Evolutionary conservation across 108 stramenopile species (phyloP).

Genomic region (Pseudonitzschia delicatissima): DNA sequence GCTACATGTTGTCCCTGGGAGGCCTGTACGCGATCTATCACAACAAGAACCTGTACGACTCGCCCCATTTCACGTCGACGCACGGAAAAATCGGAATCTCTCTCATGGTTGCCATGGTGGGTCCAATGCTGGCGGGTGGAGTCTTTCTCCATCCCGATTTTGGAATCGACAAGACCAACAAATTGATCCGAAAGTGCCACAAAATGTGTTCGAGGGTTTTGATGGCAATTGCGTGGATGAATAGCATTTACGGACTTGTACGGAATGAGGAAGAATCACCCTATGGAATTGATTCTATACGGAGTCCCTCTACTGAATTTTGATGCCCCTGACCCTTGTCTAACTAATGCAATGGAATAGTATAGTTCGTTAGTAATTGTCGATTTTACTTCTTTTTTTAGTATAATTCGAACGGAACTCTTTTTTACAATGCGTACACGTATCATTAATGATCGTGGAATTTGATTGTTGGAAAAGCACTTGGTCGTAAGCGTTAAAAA

Average conservation of each 20-base stretch:
- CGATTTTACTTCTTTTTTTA: too few species aligned
- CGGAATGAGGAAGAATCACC: constrained; percentile 46
- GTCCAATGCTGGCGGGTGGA: constrained; percentile 54
- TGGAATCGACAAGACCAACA: constrained; percentile 77
- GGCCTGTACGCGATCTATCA: constrained; percentile 74
- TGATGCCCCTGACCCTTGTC: constrained; percentile 63
- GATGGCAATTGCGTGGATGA: constrained; percentile 53
- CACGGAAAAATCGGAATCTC: constrained; percentile 63
- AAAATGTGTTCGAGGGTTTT: constrained; percentile 52
- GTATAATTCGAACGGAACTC: too few species aligned
- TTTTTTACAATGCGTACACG: too few species aligned
- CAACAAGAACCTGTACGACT: constrained; percentile 67
- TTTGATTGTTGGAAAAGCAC: too few species aligned
- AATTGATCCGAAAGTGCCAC: constrained; percentile 58
- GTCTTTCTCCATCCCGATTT: constrained; percentile 84
- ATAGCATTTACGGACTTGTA: constrained; percentile 57
- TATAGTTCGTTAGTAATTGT: background rate
- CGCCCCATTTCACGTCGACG: constrained; percentile 50
- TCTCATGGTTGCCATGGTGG: constrained; percentile 35
- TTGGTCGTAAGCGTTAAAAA: too few species aligned
- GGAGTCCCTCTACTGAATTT: constrained; percentile 54
- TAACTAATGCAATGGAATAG: constrained; percentile 14
- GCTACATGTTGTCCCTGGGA: constrained; percentile 37
- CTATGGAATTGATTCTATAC: constrained; percentile 39
- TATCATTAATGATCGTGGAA: too few species aligned